phyloP scores from a whole-genome alignment of 139 green algal species.

The Coccomyxa sp. region DNA sequence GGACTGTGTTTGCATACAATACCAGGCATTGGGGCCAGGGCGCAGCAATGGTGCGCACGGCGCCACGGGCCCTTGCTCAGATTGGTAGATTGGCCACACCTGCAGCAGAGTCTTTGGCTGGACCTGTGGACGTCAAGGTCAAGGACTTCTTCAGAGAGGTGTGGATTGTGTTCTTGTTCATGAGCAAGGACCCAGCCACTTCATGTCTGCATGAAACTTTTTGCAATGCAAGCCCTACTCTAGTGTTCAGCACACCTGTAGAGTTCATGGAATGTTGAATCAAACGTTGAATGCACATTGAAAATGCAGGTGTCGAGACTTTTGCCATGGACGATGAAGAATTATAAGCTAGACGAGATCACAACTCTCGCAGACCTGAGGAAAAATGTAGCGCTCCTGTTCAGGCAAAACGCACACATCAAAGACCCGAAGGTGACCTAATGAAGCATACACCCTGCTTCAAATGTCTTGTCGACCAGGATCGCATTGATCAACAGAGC shows the following conservation, averaged over 20 bases:
- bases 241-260: neutral
- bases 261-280: neutral
- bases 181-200: neutral
- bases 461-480: neutral
- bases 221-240: neutral
- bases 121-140: neutral
- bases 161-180: no score
- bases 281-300: neutral
- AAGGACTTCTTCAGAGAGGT: slow-evolving; percentile 28
- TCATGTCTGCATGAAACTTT: neutral
- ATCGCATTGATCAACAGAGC: neutral
- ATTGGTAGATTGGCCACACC: slow-evolving; percentile 1
- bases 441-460: neutral
- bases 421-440: slow-evolving; percentile 12
- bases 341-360: slow-evolving; percentile 56
- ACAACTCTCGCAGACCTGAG: slow-evolving; percentile 33
- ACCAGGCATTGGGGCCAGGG: no score
- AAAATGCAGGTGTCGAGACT: slow-evolving; percentile 35
- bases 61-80: neutral
- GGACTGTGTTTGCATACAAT: no score
- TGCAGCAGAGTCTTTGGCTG: neutral
- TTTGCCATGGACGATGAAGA: slow-evolving; percentile 41
- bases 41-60: no score
- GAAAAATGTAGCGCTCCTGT: slow-evolving; percentile 35
- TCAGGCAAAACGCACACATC: slow-evolving; percentile 31